Conservation (phyloP, 345 rosid genomes). For the Linum lewisii region DNA sequence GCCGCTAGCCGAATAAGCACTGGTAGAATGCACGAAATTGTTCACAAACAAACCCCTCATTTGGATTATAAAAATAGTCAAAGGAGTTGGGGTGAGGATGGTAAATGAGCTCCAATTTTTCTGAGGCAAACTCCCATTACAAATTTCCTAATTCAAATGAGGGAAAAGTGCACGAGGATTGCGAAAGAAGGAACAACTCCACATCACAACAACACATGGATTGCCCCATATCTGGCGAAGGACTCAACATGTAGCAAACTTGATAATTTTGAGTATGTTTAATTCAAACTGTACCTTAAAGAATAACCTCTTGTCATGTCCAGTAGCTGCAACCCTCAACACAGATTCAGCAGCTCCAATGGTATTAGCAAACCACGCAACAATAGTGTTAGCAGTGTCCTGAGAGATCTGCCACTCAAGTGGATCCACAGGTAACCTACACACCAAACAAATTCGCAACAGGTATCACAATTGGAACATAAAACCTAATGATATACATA, state of each 20-base stretch:
- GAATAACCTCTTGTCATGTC: slow-evolving; percentile 85
- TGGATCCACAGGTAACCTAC: slow-evolving; percentile 89
- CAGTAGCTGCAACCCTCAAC: slow-evolving; percentile 92
- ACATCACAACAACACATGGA: no score
- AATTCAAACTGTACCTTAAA: slow-evolving; percentile 37
- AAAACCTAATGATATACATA: not conserved
- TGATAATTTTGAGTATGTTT: not conserved
- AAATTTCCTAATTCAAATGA: no score
- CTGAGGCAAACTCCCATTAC: no score
- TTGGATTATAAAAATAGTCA: no score
- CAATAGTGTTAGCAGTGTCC: slow-evolving; percentile 68
- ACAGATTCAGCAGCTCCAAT: slow-evolving; percentile 93
- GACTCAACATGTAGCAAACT: not conserved
- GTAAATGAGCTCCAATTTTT: no score
- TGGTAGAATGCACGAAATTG: not conserved
- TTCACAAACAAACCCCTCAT: not conserved
- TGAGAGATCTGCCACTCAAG: slow-evolving; percentile 97
- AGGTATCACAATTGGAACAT: not conserved
- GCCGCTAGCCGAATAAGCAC: not conserved
- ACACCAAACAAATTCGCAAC: slow-evolving; percentile 3
- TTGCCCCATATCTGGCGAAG: not conserved
- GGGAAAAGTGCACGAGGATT: no score
- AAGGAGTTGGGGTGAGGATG: no score
- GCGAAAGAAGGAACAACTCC: no score
- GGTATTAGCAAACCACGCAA: slow-evolving; percentile 84